These are phyloP conservation scores for Xylariaceae sp. DNA, from an alignment of 2,329 filamentous ascomycete genomes.

Conservation along the genomic window DNA sequence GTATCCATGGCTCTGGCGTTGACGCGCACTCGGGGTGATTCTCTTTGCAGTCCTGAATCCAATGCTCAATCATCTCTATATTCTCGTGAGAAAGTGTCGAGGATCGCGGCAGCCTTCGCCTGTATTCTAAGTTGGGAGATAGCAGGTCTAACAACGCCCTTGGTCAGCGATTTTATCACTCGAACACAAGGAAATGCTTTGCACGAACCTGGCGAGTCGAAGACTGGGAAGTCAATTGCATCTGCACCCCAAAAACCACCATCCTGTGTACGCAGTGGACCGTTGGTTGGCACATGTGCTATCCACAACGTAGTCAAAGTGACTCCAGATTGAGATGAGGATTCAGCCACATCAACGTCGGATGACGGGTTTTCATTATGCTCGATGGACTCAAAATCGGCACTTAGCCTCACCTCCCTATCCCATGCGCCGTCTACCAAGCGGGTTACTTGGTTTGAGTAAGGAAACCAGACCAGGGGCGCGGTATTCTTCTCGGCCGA, in stretches of 20 bases:
- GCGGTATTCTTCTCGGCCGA: background rate
- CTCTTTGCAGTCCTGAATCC: slow-evolving; percentile 8
- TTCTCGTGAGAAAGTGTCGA: slow-evolving; percentile 10
- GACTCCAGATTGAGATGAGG: background rate
- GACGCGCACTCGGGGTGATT: slow-evolving; percentile 7
- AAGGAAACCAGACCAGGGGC: background rate
- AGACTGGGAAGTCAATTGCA: slow-evolving; percentile 7
- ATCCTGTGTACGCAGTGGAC: slow-evolving; percentile 2
- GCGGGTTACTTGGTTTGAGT: background rate
- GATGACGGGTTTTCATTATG: background rate
- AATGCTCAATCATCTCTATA: slow-evolving; percentile 7
- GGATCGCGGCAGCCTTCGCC: slow-evolving; percentile 4
- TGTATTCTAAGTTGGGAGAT: slow-evolving; percentile 1
- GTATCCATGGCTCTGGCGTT: slow-evolving; percentile 6
- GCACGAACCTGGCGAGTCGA: slow-evolving; percentile 11
- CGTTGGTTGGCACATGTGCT: slow-evolving; percentile 1
- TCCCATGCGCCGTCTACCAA: background rate
- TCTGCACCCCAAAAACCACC: slow-evolving; percentile 4
- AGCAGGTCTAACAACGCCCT: slow-evolving; percentile 5
- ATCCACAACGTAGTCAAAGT: slow-evolving; percentile 7
- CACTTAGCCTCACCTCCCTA: background rate
- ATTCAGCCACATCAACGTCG: background rate
- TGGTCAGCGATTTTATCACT: background rate
- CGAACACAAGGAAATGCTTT: background rate
- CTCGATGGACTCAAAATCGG: background rate